These are phyloP conservation scores for Suaeda aralocaspica DNA, from an alignment of 148 eudicot genomes.

Conservation along the genomic window DNA sequence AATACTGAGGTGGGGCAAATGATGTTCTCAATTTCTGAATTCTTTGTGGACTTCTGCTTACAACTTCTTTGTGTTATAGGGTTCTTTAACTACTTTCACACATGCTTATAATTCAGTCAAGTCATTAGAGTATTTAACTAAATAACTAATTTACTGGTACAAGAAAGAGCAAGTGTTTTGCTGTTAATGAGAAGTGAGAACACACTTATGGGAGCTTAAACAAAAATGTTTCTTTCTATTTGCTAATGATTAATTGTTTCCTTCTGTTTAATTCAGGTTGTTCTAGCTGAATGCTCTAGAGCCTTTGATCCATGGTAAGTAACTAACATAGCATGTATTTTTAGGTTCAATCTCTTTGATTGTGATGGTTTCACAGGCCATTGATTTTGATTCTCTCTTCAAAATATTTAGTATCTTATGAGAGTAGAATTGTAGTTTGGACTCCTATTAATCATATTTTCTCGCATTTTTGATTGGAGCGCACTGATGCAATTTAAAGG, in stretches of 20 bases:
- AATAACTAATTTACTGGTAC: neutral
- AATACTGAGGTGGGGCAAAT: slow-evolving; percentile 67
- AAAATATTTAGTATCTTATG: neutral
- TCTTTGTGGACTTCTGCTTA: neutral
- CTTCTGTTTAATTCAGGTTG: slow-evolving; percentile 56
- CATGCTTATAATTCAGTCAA: neutral
- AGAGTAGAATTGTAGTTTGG: neutral
- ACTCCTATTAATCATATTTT: neutral
- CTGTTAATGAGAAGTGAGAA: neutral
- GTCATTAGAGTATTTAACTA: neutral
- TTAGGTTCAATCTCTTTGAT: neutral
- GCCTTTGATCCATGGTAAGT: slow-evolving; percentile 98
- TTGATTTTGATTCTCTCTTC: neutral
- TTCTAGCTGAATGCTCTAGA: slow-evolving; percentile 85
- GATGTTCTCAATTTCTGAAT: slow-evolving; percentile 1
- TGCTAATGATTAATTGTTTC: slow-evolving; percentile 7
- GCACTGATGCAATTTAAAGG: neutral
- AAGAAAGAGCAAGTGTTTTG: neutral
- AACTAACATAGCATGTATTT: slow-evolving; percentile 4
- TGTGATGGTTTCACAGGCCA: neutral
- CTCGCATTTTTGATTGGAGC: neutral
- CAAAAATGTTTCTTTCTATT: neutral
- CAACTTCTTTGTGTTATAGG: neutral
- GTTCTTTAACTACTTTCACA: neutral
- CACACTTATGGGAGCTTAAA: neutral